Conservation (phyloP, 1,284 basidiomycete genomes). For the Puccinia novopanici region DNA sequence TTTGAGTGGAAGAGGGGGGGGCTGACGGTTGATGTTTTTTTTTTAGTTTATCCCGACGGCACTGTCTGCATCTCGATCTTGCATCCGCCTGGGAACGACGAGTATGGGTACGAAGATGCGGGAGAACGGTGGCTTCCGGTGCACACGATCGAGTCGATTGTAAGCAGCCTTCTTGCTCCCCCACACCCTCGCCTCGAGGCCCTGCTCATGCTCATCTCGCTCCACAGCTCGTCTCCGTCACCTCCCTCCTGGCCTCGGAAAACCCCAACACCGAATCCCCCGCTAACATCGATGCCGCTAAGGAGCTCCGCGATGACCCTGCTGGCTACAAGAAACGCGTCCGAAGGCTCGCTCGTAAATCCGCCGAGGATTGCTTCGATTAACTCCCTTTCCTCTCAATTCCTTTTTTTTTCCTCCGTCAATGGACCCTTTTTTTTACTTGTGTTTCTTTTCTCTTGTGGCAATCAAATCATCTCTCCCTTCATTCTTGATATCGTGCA, state of each 20-base stretch:
- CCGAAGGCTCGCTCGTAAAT: conserved; percentile 75
- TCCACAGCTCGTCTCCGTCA: conserved; percentile 47
- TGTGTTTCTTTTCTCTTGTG: too few species aligned
- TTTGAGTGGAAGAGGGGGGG: neutral
- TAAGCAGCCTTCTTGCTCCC: conserved; percentile 62
- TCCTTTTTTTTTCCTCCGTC: conserved; percentile 1
- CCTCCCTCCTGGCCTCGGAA: conserved; percentile 37
- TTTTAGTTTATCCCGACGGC: conserved; percentile 62
- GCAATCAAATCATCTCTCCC: too few species aligned
- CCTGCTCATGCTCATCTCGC: neutral
- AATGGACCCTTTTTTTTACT: neutral
- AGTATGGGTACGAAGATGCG: conserved; percentile 97
- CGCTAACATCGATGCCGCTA: conserved; percentile 61
- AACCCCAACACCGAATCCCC: conserved; percentile 42
- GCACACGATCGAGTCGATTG: conserved; percentile 94
- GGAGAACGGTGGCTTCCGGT: conserved; percentile 97
- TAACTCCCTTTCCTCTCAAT: conserved; percentile 56
- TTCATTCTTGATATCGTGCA: too few species aligned
- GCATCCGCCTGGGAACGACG: conserved; percentile 93
- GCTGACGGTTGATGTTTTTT: neutral
- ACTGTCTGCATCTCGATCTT: conserved; percentile 47
- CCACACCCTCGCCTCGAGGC: neutral
- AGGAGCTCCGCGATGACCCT: conserved; percentile 53
- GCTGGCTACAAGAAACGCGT: conserved; percentile 88
- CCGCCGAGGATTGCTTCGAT: conserved; percentile 82